A percentile compares a stretch with the other conserved stretches of the same genome.
Evolutionary conservation across 1,284 basidiomycete species (phyloP).

Genomic region (Leccinum angustisporum): DNA sequence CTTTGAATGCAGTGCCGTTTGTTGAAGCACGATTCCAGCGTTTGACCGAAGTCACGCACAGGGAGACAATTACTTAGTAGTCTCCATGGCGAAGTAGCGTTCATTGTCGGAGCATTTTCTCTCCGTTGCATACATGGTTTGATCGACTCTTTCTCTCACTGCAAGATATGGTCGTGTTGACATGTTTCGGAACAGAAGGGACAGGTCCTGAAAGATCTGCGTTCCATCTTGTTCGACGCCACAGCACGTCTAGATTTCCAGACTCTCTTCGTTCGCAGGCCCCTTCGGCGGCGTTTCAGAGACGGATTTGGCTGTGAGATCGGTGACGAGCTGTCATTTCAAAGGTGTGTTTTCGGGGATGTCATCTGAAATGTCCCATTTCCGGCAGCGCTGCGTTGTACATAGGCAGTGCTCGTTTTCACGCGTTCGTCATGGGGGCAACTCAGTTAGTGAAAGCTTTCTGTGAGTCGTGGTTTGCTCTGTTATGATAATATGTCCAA

Average conservation of each 20-base stretch:
- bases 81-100: slow-evolving; percentile 36
- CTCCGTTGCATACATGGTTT: slow-evolving; percentile 70
- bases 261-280: slow-evolving; percentile 61
- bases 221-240: slow-evolving; percentile 35
- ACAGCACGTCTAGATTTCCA: slow-evolving; percentile 36
- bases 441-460: slow-evolving; percentile 70
- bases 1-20: slow-evolving; percentile 41
- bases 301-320: slow-evolving; percentile 80
- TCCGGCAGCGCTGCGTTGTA: slow-evolving; percentile 6
- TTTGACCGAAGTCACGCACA: slow-evolving; percentile 63
- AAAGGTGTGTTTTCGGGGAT: slow-evolving; percentile 67
- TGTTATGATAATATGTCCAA: slow-evolving; percentile 5
- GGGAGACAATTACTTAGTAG: slow-evolving; percentile 26
- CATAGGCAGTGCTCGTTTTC: slow-evolving; percentile 15
- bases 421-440: slow-evolving; percentile 53
- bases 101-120: slow-evolving; percentile 61
- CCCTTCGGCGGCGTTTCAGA: slow-evolving; percentile 76
- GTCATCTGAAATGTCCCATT: slow-evolving; percentile 69
- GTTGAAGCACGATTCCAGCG: slow-evolving; percentile 72
- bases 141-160: slow-evolving; percentile 6
- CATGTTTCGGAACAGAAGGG: slow-evolving; percentile 45
- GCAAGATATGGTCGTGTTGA: slow-evolving; percentile 2
- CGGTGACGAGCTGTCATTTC: slow-evolving; percentile 76
- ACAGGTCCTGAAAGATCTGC: slow-evolving; percentile 84
- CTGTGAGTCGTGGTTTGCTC: slow-evolving; percentile 41